A percentile compares a stretch with the other conserved stretches of the same genome.
Evolutionary conservation across 257 asterid genomes (phyloP).

Genomic region (Oldenlandia corymbosa): DNA sequence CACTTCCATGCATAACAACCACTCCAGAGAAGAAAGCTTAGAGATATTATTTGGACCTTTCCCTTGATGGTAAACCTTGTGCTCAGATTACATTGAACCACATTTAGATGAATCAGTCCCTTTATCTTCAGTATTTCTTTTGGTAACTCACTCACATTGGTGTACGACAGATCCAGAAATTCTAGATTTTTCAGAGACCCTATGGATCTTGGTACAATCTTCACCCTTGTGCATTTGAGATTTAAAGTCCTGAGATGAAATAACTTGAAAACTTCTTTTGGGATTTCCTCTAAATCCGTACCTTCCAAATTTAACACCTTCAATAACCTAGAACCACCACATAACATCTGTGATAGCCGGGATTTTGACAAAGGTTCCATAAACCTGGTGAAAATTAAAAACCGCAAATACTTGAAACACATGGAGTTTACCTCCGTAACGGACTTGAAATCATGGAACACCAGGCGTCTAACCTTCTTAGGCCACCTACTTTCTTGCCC

Average conservation of each 20-base stretch:
- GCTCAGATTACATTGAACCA: too few relatives aligned
- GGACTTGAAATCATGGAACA: background rate
- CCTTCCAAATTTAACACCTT: constrained; percentile 6
- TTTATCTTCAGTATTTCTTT: constrained; percentile 10
- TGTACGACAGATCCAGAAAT: constrained; percentile 1
- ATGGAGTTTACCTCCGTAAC: background rate
- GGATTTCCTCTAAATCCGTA: constrained; percentile 6
- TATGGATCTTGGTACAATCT: constrained; percentile 3
- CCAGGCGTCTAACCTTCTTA: constrained; percentile 2
- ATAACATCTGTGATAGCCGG: background rate
- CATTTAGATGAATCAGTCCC: constrained; percentile 7
- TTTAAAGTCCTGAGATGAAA: constrained; percentile 7
- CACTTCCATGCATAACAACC: background rate
- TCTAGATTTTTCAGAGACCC: constrained; percentile 8
- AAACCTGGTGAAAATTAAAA: constrained; percentile 3
- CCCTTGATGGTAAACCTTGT: background rate
- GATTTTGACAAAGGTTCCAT: background rate
- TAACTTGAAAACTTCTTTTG: constrained; percentile 10
- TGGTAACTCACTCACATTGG: constrained; percentile 8
- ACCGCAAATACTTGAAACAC: constrained; percentile 12
- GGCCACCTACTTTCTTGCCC: background rate
- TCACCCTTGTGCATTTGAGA: background rate
- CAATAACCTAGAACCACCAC: background rate
- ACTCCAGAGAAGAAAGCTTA: constrained; percentile 5
- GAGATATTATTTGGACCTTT: constrained; percentile 12